Percentiles rank a stretch among this genome's conserved stretches.
Evolutionary conservation across 352 stramenopile species (phyloP).

Genomic region (Globisporangium viniferum): DNA sequence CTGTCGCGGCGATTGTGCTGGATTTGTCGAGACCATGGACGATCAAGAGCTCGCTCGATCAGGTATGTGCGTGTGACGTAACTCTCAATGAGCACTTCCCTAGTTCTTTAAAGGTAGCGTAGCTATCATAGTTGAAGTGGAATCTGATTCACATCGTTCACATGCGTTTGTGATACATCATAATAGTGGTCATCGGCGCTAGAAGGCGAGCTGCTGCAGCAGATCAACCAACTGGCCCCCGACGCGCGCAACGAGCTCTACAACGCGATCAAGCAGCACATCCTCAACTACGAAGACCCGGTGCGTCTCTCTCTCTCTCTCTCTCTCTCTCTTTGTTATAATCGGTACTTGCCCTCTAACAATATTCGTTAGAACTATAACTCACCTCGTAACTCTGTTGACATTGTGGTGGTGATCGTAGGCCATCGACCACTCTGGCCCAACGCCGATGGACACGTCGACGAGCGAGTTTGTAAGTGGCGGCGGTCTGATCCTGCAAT

Average conservation of each 20-base stretch:
- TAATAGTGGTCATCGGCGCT: constrained; percentile 68
- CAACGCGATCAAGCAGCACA: constrained; percentile 60
- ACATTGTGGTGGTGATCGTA: constrained; percentile 12
- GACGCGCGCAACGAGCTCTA: constrained; percentile 65
- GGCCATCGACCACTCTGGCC: constrained; percentile 53
- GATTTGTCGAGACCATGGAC: constrained; percentile 77
- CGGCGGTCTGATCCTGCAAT: background rate
- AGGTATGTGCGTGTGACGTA: constrained; percentile 19
- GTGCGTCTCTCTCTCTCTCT: constrained; percentile 24
- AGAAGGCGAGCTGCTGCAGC: constrained; percentile 63
- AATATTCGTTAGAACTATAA: background rate
- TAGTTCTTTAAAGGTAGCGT: background rate
- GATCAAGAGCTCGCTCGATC: constrained; percentile 77
- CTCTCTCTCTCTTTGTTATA: background rate
- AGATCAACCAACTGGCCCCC: constrained; percentile 58
- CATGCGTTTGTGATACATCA: background rate
- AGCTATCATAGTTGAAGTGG: background rate
- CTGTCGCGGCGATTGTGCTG: constrained; percentile 59
- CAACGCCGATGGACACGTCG: constrained; percentile 50
- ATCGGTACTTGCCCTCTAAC: background rate
- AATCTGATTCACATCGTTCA: background rate
- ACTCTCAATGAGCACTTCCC: background rate
- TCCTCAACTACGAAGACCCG: constrained; percentile 74
- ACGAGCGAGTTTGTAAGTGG: constrained; percentile 64
- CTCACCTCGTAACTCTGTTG: background rate